These are phyloP conservation scores for Isatis lusitanica DNA, from an alignment of 441 rosid species.

Conservation along the genomic window DNA sequence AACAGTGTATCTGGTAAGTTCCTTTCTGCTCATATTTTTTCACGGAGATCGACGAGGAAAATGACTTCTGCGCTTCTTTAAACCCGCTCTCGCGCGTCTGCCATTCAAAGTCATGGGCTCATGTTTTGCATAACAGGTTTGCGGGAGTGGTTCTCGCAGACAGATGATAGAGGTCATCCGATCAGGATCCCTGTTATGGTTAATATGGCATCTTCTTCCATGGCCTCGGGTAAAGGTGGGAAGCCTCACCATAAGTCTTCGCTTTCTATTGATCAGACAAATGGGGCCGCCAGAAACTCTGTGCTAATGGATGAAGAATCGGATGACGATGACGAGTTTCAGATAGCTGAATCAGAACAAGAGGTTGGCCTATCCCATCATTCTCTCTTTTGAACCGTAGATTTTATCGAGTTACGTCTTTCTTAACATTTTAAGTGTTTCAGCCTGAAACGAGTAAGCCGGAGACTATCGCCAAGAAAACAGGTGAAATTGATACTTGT, in stretches of 20 bases:
- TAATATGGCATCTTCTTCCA: constrained; percentile 87
- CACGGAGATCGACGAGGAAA: neutral
- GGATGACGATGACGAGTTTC: constrained; percentile 96
- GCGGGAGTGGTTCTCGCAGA: constrained; percentile 96
- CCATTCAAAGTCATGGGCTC: constrained; percentile 9
- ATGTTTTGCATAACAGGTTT: constrained; percentile 59
- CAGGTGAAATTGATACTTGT: constrained; percentile 47
- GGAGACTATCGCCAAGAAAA: constrained; percentile 61
- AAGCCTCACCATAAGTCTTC: constrained; percentile 55
- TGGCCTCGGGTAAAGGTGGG: constrained; percentile 51
- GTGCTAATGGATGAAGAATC: constrained; percentile 82
- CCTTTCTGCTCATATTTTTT: constrained; percentile 17
- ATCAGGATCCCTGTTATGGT: constrained; percentile 98
- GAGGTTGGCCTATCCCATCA: constrained; percentile 53
- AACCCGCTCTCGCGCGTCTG: neutral
- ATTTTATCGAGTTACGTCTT: constrained; percentile 14
- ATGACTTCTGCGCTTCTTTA: constrained; percentile 6
- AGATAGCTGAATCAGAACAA: constrained; percentile 82
- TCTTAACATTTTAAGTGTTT: constrained; percentile 10
- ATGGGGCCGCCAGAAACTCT: constrained; percentile 70
- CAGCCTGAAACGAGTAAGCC: constrained; percentile 56
- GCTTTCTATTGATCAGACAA: constrained; percentile 66
- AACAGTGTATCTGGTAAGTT: constrained; percentile 94
- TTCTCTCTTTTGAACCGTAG: constrained; percentile 21
- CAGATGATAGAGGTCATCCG: constrained; percentile 92